Evolutionary conservation across 305 asterid genomes (phyloP), one percentile per base, ranked within the genome.

Genomic region (Striga hermonthica): DNA sequence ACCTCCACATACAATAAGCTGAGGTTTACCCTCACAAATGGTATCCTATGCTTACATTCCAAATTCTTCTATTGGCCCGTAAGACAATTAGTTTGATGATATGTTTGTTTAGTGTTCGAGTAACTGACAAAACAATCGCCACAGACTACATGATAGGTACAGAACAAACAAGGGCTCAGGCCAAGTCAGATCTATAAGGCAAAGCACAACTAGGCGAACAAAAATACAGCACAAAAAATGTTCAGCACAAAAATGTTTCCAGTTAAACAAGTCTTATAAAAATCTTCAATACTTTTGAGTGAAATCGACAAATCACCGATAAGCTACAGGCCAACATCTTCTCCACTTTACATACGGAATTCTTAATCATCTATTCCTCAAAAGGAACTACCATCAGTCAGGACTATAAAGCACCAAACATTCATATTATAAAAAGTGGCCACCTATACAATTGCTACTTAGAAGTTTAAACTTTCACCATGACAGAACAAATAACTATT

Each of bases 271-370:
- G n/a, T 49, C 39, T 0, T 16, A 7, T 11, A 38, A 28, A 15
- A 37, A 52, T 38, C 34, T 43, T 60, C 9, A 7, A 36, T 15
- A 4, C 10, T 34, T 50, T 11, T 10, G 53, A 22, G 38, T 40
- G 45, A 55, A 14, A 34, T 48, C 43, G 61, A 59, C 45, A 53
- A 12, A 7, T 62, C 54, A 58, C 54, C 47, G 13, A 35, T 45
- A 60, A 61, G 65, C 54, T 15, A 60, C 11, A 64, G 31, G 38
- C 69, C 13, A 72, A 64, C 72, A 64, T 63, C 12, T 22, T 45
- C 9, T 59, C 48, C 62, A 22, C 39, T 58, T 44, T 28, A 38
- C 61, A 63, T 10, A 28, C 9, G 14, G 59, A 73, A 61, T 60
- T 64, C 39, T 72, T 74, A n/a, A 54, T 41, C 56, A 47, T 38